Evolutionary conservation across 495 filamentous ascomycete genomes (phyloP).

Genomic region (Cetradonia linearis): DNA sequence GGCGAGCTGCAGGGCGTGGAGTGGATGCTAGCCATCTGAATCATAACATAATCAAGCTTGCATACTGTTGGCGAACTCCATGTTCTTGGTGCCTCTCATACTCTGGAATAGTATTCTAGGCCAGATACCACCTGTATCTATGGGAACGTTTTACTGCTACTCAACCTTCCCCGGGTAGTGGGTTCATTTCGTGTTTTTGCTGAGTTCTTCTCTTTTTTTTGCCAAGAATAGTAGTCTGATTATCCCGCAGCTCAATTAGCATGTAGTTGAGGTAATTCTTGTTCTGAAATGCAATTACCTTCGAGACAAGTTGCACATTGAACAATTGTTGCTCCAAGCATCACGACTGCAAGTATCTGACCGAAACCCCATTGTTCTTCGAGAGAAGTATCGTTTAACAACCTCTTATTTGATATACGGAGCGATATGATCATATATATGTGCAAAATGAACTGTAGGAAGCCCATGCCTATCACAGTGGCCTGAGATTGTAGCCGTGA

Average conservation of each 20-base stretch:
- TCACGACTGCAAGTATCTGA: constrained; percentile 2
- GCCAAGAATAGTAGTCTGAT: background rate
- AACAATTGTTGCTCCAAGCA: background rate
- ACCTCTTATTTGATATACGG: background rate
- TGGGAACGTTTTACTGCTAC: background rate
- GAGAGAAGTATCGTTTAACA: background rate
- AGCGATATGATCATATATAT: background rate
- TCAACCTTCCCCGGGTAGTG: background rate
- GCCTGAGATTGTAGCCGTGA: background rate
- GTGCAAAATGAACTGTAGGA: background rate
- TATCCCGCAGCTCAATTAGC: too few relatives aligned
- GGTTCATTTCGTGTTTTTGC: background rate
- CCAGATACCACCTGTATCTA: background rate
- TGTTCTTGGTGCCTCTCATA: background rate
- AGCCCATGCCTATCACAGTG: background rate
- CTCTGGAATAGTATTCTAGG: background rate
- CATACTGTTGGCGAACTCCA: background rate
- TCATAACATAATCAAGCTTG: too few relatives aligned
- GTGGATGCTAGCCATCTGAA: background rate
- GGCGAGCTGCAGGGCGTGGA: too few relatives aligned
- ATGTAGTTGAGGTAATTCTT: background rate
- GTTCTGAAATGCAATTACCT: background rate
- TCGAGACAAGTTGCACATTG: constrained; percentile 3
- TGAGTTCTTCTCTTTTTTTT: background rate
- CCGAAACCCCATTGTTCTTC: constrained; percentile 3